Conservation (phyloP, 805 yeast genomes). For the Barnettozyma pratensis region DNA sequence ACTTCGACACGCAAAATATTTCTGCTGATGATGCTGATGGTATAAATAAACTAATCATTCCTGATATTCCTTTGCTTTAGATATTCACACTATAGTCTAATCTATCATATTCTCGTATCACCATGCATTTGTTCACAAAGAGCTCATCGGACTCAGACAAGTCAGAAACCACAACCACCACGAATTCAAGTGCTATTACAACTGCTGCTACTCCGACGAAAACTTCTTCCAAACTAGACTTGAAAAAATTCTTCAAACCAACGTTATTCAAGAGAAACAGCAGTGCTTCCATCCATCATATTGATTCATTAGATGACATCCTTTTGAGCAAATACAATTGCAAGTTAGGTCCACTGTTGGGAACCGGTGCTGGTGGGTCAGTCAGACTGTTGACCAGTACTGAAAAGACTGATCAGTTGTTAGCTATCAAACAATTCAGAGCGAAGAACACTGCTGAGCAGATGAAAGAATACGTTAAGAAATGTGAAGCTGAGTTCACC, state of each 20-base stretch:
- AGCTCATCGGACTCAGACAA: neutral
- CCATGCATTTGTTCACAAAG: neutral
- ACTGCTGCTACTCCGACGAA: neutral
- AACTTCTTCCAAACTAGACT: slow-evolving; percentile 12
- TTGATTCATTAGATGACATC: slow-evolving; percentile 43
- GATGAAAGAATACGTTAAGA: slow-evolving; percentile 73
- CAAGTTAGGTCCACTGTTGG: slow-evolving; percentile 66
- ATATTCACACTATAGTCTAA: too few species aligned
- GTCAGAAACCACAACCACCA: neutral
- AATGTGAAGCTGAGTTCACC: slow-evolving; percentile 85
- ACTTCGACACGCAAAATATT: neutral
- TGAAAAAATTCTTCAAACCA: slow-evolving; percentile 22
- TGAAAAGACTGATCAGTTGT: slow-evolving; percentile 54
- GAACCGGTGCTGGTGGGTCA: slow-evolving; percentile 87
- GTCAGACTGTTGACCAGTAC: slow-evolving; percentile 69
- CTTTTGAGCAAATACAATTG: slow-evolving; percentile 57
- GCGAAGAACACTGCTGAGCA: slow-evolving; percentile 66
- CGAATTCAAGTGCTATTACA: neutral
- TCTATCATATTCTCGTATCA: neutral
- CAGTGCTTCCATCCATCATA: neutral
- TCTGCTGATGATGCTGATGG: too few species aligned
- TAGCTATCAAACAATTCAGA: slow-evolving; percentile 82
- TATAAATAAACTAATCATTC: too few species aligned
- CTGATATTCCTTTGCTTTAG: too few species aligned
- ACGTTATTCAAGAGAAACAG: slow-evolving; percentile 9